These are phyloP conservation scores for Oryza rufipogon DNA, from an alignment of 176 grass and related monocot genomes.

Conservation along the genomic window DNA sequence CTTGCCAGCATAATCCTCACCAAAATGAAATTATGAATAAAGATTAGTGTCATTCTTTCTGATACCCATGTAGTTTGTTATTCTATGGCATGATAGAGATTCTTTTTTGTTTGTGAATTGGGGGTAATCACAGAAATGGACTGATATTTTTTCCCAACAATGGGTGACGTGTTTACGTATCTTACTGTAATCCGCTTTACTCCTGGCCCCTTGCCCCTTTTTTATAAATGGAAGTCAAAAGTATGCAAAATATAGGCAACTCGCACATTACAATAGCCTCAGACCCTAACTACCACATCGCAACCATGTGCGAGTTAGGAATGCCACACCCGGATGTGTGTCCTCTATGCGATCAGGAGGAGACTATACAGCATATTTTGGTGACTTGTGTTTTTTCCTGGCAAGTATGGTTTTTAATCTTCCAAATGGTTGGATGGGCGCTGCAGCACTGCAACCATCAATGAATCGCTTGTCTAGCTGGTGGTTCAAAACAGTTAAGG, in stretches of 20 bases:
- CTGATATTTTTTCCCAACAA: background rate
- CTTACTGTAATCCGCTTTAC: background rate
- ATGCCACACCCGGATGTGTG: too few species aligned
- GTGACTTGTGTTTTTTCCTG: too few species aligned
- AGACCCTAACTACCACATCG: too few species aligned
- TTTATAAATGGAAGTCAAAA: background rate
- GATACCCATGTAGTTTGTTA: background rate
- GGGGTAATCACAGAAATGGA: background rate
- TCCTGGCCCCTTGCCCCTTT: background rate
- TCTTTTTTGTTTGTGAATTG: background rate
- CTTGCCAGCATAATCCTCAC: background rate
- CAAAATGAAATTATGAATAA: background rate
- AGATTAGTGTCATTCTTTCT: background rate
- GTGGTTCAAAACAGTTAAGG: too few species aligned
- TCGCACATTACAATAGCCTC: background rate
- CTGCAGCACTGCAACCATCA: too few species aligned
- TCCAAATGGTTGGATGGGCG: too few species aligned
- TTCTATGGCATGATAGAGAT: background rate
- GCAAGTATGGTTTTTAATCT: too few species aligned
- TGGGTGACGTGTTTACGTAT: background rate
- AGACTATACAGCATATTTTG: too few species aligned
- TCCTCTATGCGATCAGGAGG: too few species aligned
- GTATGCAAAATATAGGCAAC: background rate
- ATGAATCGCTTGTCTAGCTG: too few species aligned
- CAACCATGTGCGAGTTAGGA: too few species aligned